phyloP scores from a whole-genome alignment of 2,329 filamentous ascomycete species.

The Fusarium decemcellulare region DNA sequence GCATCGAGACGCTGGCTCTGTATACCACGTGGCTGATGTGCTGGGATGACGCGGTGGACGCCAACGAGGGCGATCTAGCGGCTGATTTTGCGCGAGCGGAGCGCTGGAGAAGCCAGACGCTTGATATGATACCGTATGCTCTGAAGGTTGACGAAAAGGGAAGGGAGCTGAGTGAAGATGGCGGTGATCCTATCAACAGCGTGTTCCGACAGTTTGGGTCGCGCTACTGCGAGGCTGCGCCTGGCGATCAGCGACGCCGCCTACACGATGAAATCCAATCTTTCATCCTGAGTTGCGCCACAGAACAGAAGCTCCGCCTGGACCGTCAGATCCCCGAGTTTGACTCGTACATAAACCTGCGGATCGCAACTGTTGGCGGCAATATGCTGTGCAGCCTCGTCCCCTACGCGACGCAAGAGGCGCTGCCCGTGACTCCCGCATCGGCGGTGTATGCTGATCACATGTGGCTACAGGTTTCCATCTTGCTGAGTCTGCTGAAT shows the following conservation, averaged over 20 bases:
- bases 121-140: conserved; percentile 32
- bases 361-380: conserved; percentile 47
- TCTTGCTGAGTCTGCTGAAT: conserved; percentile 48
- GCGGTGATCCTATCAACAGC: conserved; percentile 41
- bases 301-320: conserved; percentile 48
- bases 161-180: not conserved
- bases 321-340: conserved; percentile 42
- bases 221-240: conserved; percentile 15
- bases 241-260: conserved; percentile 31
- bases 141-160: conserved; percentile 27
- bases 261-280: conserved; percentile 41
- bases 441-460: conserved; percentile 16
- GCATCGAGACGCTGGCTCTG: conserved; percentile 42
- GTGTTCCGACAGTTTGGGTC: conserved; percentile 44
- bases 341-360: conserved; percentile 48
- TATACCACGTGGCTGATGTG: conserved; percentile 50
- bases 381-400: conserved; percentile 46
- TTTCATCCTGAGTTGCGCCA: conserved; percentile 45
- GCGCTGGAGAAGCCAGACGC: conserved; percentile 43
- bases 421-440: conserved; percentile 21
- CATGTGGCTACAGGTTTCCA: conserved; percentile 45
- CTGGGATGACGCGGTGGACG: conserved; percentile 53
- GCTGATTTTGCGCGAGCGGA: conserved; percentile 46
- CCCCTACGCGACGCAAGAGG: conserved; percentile 39
- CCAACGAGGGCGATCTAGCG: conserved; percentile 47